Evolutionary conservation across 352 stramenopile species (phyloP), one percentile per base, ranked within the genome.

Genomic region (Pythium oligandrum): DNA sequence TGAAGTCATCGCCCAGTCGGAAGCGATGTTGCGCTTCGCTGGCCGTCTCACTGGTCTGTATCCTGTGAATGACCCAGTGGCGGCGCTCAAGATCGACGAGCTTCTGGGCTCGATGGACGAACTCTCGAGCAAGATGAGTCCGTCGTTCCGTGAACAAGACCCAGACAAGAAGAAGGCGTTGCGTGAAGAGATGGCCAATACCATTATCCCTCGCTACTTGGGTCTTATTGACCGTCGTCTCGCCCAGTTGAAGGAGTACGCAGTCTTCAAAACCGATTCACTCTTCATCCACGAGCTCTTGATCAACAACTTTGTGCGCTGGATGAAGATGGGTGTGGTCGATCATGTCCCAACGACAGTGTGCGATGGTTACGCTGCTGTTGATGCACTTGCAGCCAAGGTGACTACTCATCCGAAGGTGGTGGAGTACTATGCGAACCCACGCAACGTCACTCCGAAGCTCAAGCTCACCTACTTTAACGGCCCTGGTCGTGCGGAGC

Each of bases 401-500:
- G 59, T 74, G 31, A 39, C 48, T 5, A 39, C 54, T 37, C 66
- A 74, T 40, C 62, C 63, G 6, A 65, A 64, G 52, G 63, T 71
- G 36, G 63, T 62, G 39, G 59, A 71, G 50, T 74, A 63, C 63
- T 71, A 74, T 40, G 58, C 58, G 17, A 55, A 48, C 33, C 53
- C 50, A 31, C n/a, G n/a, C n/a, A n/a, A n/a, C n/a, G n/a, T n/a
- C n/a, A n/a, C n/a, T n/a, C n/a, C n/a, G n/a, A n/a, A n/a, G n/a
- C n/a, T n/a, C n/a, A n/a, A n/a, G n/a, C n/a, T n/a, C n/a, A n/a
- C n/a, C n/a, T n/a, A n/a, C 66, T 84, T 91, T 37, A 7, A 35
- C 1, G 43, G 52, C 35, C 52, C 64, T 4, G 80, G 70, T 0
- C 73, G 72, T 37, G 83, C 61, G 6, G 82, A 88, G 53, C 36